Conservation (phyloP, 371 early-diverging fungal species). For the Dichotomocladium elegans region DNA sequence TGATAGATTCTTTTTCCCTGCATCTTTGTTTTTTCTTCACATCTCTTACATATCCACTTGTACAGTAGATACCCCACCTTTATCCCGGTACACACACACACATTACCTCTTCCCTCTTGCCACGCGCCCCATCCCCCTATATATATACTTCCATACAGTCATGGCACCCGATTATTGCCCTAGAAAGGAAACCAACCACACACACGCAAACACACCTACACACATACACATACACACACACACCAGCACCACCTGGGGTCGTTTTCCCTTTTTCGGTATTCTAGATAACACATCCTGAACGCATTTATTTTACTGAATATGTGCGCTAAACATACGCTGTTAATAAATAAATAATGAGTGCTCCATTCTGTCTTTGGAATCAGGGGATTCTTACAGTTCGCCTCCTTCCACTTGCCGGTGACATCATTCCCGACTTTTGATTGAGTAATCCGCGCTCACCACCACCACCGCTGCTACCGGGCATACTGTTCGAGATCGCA, state of each 20-base stretch:
- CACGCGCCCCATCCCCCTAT: neutral
- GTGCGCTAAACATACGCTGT: neutral
- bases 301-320: neutral
- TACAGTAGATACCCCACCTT: neutral
- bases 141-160: neutral
- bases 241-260: neutral
- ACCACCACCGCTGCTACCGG: slow-evolving; percentile 3
- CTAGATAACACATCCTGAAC: neutral
- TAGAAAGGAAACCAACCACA: no score
- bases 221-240: neutral
- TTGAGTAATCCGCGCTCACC: neutral
- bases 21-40: no score
- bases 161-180: no score
- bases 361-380: neutral
- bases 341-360: neutral
- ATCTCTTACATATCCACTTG: neutral
- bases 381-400: neutral
- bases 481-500: no score
- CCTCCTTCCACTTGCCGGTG: slow-evolving; percentile 5
- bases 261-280: neutral
- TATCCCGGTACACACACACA: no score
- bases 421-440: slow-evolving; percentile 1
- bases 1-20: no score
- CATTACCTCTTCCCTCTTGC: neutral
- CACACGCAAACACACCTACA: no score